Evolutionary conservation across 208 protist species (phyloP).

Genomic region (Trichomonas tenax): DNA sequence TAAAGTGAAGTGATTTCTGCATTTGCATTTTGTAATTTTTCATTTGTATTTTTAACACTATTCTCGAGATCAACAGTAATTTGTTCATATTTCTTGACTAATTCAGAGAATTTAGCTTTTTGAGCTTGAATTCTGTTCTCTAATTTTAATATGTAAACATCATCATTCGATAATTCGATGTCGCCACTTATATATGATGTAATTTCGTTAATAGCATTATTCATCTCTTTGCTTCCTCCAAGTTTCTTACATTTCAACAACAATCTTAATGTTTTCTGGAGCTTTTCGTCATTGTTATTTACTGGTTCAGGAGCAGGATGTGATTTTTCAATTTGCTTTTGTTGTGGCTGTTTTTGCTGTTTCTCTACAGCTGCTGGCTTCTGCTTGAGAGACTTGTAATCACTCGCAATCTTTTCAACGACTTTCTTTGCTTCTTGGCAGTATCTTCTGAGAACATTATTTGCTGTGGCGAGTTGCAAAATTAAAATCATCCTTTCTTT

Average conservation of each 20-base stretch:
- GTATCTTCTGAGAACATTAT: neutral
- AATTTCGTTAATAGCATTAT: neutral
- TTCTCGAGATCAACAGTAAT: neutral
- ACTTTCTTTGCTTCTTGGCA: neutral
- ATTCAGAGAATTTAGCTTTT: neutral
- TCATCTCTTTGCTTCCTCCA: neutral
- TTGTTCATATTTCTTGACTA: neutral
- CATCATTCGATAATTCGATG: neutral
- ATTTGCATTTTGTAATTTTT: neutral
- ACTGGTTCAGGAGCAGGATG: too few relatives aligned
- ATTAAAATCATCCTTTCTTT: neutral
- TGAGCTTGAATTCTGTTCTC: neutral
- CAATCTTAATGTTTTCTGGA: neutral
- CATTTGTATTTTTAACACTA: neutral
- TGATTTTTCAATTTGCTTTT: neutral
- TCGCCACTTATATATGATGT: neutral
- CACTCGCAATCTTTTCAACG: neutral
- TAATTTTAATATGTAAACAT: neutral
- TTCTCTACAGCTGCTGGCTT: neutral
- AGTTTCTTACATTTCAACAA: neutral
- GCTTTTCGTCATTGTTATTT: neutral
- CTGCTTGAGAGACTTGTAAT: neutral
- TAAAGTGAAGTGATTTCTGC: neutral
- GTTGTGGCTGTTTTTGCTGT: neutral
- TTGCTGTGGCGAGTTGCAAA: neutral